phyloP scores from a whole-genome alignment of 768 basidiomycete genomes.

The Rhodotorula paludigena region DNA sequence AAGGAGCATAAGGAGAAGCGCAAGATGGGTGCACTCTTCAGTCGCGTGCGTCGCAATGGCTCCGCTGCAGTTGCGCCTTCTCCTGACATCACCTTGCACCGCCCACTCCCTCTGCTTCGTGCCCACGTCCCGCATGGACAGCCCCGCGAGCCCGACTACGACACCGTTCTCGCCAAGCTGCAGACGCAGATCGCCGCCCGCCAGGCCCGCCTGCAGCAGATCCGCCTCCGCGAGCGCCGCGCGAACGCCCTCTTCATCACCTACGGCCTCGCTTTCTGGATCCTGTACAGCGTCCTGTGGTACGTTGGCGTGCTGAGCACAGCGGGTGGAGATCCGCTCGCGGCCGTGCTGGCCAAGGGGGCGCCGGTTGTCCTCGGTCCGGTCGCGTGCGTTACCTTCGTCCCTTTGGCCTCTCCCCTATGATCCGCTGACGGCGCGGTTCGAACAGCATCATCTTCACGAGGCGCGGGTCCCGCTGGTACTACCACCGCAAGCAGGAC shows the following conservation, averaged over 20 bases:
- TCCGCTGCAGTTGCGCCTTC: not conserved
- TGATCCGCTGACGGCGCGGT: not conserved
- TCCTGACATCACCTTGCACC: not conserved
- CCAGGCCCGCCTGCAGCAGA: slow-evolving; percentile 44
- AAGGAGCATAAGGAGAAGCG: not conserved
- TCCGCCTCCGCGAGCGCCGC: slow-evolving; percentile 76
- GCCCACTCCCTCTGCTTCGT: too few species aligned
- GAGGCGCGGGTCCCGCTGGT: slow-evolving; percentile 32
- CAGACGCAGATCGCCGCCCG: slow-evolving; percentile 25
- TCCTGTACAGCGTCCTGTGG: slow-evolving; percentile 47
- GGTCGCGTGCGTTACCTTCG: slow-evolving; percentile 59
- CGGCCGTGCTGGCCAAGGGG: too few species aligned
- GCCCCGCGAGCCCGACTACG: slow-evolving; percentile 34
- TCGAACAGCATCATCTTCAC: slow-evolving; percentile 39
- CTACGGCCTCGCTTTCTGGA: slow-evolving; percentile 71
- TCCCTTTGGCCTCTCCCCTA: not conserved
- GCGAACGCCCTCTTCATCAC: slow-evolving; percentile 70
- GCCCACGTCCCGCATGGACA: not conserved
- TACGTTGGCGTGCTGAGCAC: slow-evolving; percentile 40
- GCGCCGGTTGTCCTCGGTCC: slow-evolving; percentile 68
- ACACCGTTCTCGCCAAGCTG: slow-evolving; percentile 20
- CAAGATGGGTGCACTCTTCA: not conserved
- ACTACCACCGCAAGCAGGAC: slow-evolving; percentile 35
- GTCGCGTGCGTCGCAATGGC: not conserved
- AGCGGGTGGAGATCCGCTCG: too few species aligned